These are phyloP conservation scores for Sanghuangporus baumii DNA, from an alignment of 1,284 basidiomycete species.

Conservation along the genomic window DNA sequence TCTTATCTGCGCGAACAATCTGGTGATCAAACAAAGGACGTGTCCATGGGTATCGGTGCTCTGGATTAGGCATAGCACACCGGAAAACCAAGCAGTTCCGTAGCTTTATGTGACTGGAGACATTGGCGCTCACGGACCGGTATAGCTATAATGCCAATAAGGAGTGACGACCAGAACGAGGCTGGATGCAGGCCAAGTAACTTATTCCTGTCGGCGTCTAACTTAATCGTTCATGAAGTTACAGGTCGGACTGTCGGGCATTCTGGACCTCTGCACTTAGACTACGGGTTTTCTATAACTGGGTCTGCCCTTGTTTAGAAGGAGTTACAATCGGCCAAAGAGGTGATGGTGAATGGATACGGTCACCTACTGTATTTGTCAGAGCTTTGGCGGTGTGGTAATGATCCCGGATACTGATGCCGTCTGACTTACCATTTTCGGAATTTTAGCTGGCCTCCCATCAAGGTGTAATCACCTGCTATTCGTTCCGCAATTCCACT, in stretches of 20 bases:
- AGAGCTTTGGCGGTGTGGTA: neutral
- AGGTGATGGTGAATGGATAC: neutral
- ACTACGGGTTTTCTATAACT: no score
- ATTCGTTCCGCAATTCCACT: neutral
- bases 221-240: neutral
- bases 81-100: neutral
- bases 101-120: neutral
- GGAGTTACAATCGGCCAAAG: neutral
- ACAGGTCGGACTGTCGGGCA: neutral
- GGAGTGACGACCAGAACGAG: neutral
- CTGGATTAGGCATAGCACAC: neutral
- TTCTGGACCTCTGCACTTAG: neutral
- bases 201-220: neutral
- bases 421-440: neutral
- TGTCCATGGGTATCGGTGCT: slow-evolving; percentile 8
- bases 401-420: neutral
- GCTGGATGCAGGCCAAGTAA: neutral
- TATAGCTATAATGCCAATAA: neutral
- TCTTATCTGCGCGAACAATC: slow-evolving; percentile 1
- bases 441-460: neutral
- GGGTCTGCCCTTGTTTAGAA: no score
- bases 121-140: neutral
- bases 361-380: neutral
- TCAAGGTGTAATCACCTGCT: no score
- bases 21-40: neutral